Base-by-base conservation (phyloP, 306 rosid species). In the Sophora flavescens region DNA sequence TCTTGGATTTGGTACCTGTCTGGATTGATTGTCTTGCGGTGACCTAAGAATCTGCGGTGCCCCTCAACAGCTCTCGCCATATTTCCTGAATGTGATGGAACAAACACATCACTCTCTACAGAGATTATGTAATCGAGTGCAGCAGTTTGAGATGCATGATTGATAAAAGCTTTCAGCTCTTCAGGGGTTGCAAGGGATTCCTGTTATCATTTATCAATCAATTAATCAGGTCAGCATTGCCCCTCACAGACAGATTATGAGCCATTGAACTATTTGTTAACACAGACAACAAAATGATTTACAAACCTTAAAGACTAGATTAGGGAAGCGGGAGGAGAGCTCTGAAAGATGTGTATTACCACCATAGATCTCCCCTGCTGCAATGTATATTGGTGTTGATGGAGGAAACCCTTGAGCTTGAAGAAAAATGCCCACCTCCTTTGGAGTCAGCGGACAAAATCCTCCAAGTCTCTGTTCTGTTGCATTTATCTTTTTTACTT, bases 61-160 rank as follows among this genome's bases (percentile, higher is more conserved):
- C 98, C 98, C 89, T 92, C 97, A 39, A 95, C 97, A 41, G 98
- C 91, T 83, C 97, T 86, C 51, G 97, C 97, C 98, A 95, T 92
- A 84, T 95, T 92, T 76, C 98, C 98, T 4, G 97, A 87, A 84
- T 95, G 78, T 58, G 98, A 78, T 28, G 98, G 96, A 61, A 90
- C 72, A 77, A 95, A 95, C 73, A 95, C 93, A 81, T 92, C 96
- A 68, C 98, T 90, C 91, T 92, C 93, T 5, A 90, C 81, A 68
- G 96, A 95, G 82, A 92, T 88, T 77, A 95, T 82, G 86, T 92
- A 92, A 87, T 95, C 98, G 47, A 95, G 85, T 18, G 93, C 97
- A 26, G 98, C 98, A 80, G 77, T 87, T 80, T 95, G 98, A 82
- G 98, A 86, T 5, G 96, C 97, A 83, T 95, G 98, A 86, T 82